Conservation (phyloP, 257 asterid genomes). For the Fraxinus pennsylvanica region DNA sequence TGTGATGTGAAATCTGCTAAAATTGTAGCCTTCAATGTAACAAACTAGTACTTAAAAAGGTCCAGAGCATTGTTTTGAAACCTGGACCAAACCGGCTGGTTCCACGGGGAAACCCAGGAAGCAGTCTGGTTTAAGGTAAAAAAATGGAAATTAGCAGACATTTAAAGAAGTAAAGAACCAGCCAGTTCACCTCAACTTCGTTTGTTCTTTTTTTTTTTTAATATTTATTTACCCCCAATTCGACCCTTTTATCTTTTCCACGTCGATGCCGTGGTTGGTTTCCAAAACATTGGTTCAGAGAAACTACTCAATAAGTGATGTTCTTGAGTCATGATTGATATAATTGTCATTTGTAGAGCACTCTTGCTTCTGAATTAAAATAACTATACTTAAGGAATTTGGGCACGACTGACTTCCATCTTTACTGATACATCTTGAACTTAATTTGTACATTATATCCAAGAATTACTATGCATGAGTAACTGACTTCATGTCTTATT, state of each 20-base stretch:
- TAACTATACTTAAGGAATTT: slow-evolving; percentile 4
- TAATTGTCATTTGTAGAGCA: background rate
- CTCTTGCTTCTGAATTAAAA: background rate
- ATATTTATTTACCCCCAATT: background rate
- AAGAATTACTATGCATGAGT: background rate
- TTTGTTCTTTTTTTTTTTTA: background rate
- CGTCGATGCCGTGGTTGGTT: background rate
- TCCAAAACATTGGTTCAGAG: background rate
- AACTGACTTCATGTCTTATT: background rate
- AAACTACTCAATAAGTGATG: background rate
- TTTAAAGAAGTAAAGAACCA: background rate
- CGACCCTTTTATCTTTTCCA: background rate
- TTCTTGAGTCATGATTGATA: background rate
- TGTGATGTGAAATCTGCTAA: background rate
- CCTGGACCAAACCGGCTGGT: background rate
- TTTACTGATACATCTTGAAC: background rate
- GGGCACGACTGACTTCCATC: background rate
- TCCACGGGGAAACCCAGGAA: too few species aligned
- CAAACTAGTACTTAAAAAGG: background rate
- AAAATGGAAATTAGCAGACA: background rate
- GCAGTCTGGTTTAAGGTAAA: background rate
- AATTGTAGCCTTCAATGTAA: background rate
- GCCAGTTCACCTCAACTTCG: background rate
- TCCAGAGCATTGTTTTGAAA: background rate
- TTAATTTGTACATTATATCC: background rate